A percentile compares a stretch with the other conserved stretches of the same genome.
Evolutionary conservation across 2,329 filamentous ascomycete genomes (phyloP).

Genomic region (Penicillium sp.): DNA sequence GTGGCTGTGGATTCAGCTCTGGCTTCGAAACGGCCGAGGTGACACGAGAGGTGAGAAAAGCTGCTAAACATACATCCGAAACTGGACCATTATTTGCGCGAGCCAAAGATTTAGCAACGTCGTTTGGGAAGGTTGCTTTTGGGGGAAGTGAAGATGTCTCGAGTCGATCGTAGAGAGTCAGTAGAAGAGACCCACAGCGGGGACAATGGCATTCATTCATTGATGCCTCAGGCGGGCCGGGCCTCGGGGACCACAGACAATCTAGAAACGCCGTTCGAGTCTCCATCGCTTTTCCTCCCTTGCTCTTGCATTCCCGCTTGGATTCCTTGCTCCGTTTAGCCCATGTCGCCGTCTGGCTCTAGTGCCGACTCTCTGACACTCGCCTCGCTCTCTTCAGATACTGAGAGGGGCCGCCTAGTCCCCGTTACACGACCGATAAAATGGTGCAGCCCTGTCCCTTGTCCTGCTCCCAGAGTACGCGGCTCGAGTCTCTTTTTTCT

Average conservation of each 20-base stretch:
- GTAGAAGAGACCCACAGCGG: neutral
- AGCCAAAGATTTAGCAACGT: neutral
- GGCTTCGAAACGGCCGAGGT: constrained; percentile 10
- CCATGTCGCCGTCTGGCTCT: constrained; percentile 6
- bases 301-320: neutral
- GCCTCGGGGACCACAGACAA: neutral
- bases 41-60: neutral
- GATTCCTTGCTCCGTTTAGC: neutral
- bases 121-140: neutral
- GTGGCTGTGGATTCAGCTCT: constrained; percentile 9
- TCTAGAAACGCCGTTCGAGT: neutral
- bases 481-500: constrained; percentile 4
- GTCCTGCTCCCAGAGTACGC: constrained; percentile 7
- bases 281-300: neutral
- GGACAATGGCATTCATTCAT: neutral
- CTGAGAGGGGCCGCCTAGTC: constrained; percentile 1
- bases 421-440: constrained; percentile 15
- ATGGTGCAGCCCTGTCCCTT: constrained; percentile 4
- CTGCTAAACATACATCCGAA: constrained; percentile 6
- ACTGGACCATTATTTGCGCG: neutral
- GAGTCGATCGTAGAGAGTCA: neutral
- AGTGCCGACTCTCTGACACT: neutral
- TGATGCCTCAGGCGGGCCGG: constrained; percentile 1
- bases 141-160: neutral
- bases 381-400: neutral